Evolutionary conservation across 208 protist genomes (phyloP).

Genomic region (Trypanosoma boissoni): DNA sequence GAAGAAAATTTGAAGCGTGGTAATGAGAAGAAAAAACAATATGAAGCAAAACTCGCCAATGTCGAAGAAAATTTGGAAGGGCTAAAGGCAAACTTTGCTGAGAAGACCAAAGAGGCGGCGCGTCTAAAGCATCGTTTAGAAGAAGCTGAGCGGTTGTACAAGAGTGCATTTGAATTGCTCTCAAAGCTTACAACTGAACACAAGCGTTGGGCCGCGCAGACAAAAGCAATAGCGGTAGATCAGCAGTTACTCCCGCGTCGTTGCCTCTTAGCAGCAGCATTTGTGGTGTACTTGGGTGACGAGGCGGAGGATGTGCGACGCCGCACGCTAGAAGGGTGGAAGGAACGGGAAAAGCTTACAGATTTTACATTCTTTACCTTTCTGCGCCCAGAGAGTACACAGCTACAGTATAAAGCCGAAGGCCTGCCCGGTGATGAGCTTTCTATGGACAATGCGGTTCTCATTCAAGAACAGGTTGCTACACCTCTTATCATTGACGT

Average conservation of each 20-base stretch:
- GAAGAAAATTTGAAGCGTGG: constrained; percentile 79
- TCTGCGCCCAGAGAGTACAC: constrained; percentile 93
- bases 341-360: constrained; percentile 57
- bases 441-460: constrained; percentile 97
- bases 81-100: constrained; percentile 91
- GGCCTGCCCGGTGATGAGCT: constrained; percentile 95
- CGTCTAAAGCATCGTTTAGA: constrained; percentile 86
- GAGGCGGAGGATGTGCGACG: constrained; percentile 87
- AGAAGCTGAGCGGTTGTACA: constrained; percentile 87
- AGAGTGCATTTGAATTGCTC: constrained; percentile 91
- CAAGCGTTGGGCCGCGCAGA: constrained; percentile 92
- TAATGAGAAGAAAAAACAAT: constrained; percentile 87
- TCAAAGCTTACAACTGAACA: constrained; percentile 95
- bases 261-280: constrained; percentile 87
- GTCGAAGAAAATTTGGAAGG: constrained; percentile 93
- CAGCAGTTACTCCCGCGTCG: constrained; percentile 75
- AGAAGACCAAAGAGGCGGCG: constrained; percentile 94
- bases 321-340: constrained; percentile 77
- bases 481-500: constrained; percentile 97
- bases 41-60: constrained; percentile 82
- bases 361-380: constrained; percentile 93
- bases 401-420: constrained; percentile 95
- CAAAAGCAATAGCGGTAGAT: constrained; percentile 67
- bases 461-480: constrained; percentile 89
- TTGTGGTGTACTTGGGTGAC: constrained; percentile 94